Base-by-base conservation (phyloP, 805 yeast genomes). In the Schizosaccharomyces osmophilus region DNA sequence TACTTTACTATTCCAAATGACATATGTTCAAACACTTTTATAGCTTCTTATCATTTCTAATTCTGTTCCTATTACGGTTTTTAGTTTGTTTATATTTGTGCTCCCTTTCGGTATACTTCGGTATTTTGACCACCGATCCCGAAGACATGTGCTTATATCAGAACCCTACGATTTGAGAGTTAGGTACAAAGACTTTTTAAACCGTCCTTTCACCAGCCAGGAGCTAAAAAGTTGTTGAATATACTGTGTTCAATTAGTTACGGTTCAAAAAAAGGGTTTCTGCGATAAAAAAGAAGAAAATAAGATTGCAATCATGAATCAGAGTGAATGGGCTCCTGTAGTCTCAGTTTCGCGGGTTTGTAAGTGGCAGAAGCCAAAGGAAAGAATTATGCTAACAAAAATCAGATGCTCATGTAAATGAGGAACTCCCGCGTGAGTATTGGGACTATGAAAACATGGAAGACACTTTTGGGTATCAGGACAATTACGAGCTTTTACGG, bases 361-460 rank as follows among this genome's bases (percentile, higher is more conserved):
- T 51, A 51, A 17, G 57, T 51, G 32, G 36, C 19, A 29, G 26
- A 51, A 11, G 8, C 1, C 57, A 15, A 29, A 29, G 5, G 8
- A 17, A 51, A 24, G 51, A 11, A n/a, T 6, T 45, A n/a, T 22
- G 51, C 19, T 57, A 57, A 57, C 26, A 13, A 31, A 42, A 26
- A 4, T 3, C 11, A 57, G 60, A 87, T 70, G 81, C 88, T 22
- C 83, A 85, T 67, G 89, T 79, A 62, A 85, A 86, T 69, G 77
- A 77, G 62, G 74, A 74, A 63, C 79, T 83, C 69, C 85, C 89
- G 15, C 76, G 78, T 61, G 80, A 81, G 55, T 87, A 87, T 72
- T 87, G 94, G 89, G 95, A 87, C 71, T 87, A 87, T 69, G 95
- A 85, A 65, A 82, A 82, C 64, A 74, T 78, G 43, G 73, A 76